These are phyloP conservation scores for Talaromyces proteolyticus DNA, from an alignment of 495 filamentous ascomycete genomes.

Conservation along the genomic window DNA sequence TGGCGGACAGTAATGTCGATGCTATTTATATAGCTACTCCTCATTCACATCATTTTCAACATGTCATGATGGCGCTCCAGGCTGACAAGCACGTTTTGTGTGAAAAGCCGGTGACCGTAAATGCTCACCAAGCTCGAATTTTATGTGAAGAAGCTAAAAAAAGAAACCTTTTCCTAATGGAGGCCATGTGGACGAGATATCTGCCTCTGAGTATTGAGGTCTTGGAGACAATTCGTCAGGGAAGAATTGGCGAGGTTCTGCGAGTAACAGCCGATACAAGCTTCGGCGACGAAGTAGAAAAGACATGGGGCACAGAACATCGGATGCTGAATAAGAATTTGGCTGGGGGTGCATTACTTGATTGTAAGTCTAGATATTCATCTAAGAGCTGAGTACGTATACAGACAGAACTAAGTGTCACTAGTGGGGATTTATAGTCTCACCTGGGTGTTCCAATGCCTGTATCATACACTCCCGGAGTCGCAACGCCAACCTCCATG, in stretches of 20 bases:
- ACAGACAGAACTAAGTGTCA: background rate
- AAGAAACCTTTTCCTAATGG: slow-evolving; percentile 75
- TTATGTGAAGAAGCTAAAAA: slow-evolving; percentile 57
- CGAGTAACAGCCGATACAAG: slow-evolving; percentile 59
- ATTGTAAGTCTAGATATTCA: slow-evolving; percentile 43
- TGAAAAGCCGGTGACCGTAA: slow-evolving; percentile 56
- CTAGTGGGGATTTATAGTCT: slow-evolving; percentile 66
- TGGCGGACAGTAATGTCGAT: slow-evolving; percentile 61
- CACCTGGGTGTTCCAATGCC: slow-evolving; percentile 74
- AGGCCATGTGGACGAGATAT: slow-evolving; percentile 80
- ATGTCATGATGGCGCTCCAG: slow-evolving; percentile 35
- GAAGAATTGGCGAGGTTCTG: slow-evolving; percentile 59
- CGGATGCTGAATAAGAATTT: slow-evolving; percentile 71
- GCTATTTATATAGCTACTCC: slow-evolving; percentile 83
- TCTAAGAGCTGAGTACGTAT: too few species aligned
- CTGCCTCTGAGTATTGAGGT: slow-evolving; percentile 66
- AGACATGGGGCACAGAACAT: slow-evolving; percentile 38
- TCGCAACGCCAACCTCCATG: slow-evolving; percentile 24
- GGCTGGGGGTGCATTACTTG: slow-evolving; percentile 69
- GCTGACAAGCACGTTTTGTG: slow-evolving; percentile 37
- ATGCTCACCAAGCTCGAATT: slow-evolving; percentile 59
- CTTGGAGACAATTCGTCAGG: slow-evolving; percentile 50
- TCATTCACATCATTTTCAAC: slow-evolving; percentile 73
- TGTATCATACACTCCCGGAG: slow-evolving; percentile 60
- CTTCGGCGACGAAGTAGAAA: slow-evolving; percentile 27